Percentiles rank a stretch among this genome's conserved stretches.
phyloP scores from a whole-genome alignment of 2,329 filamentous ascomycete species.

The Plectosphaerella sp. region DNA sequence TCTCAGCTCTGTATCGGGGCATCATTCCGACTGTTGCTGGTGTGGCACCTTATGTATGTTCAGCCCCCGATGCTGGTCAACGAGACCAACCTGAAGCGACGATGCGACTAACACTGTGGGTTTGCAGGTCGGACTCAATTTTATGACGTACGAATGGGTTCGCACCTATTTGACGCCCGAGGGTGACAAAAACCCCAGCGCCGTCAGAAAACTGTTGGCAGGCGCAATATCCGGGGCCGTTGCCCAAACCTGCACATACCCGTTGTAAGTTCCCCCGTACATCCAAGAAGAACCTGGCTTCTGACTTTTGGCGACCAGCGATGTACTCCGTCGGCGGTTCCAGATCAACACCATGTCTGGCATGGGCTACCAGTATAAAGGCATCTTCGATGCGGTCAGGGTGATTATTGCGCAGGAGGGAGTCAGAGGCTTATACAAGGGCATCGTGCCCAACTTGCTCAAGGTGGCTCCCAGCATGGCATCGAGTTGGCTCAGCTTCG shows the following conservation, averaged over 20 bases:
- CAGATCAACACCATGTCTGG: slow-evolving; percentile 99
- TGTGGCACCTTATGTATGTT: slow-evolving; percentile 81
- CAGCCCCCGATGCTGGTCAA: background rate
- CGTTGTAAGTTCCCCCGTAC: slow-evolving; percentile 65
- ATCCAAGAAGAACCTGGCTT: slow-evolving; percentile 1
- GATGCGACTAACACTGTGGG: too few species aligned
- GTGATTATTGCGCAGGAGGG: slow-evolving; percentile 84
- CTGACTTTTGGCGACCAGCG: slow-evolving; percentile 45
- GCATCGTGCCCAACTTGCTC: slow-evolving; percentile 88
- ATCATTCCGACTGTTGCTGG: slow-evolving; percentile 92
- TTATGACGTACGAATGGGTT: slow-evolving; percentile 95
- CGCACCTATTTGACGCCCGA: slow-evolving; percentile 81
- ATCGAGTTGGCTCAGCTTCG: slow-evolving; percentile 96
- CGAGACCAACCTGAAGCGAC: too few species aligned
- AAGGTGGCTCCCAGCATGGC: slow-evolving; percentile 99
- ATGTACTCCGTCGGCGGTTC: slow-evolving; percentile 88
- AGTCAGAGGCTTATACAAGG: slow-evolving; percentile 84
- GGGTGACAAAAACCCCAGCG: slow-evolving; percentile 77
- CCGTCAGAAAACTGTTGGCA: slow-evolving; percentile 76
- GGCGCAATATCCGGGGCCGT: slow-evolving; percentile 94
- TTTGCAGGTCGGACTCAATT: slow-evolving; percentile 84
- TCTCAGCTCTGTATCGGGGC: slow-evolving; percentile 84
- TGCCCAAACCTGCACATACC: slow-evolving; percentile 96
- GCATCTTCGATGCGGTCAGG: slow-evolving; percentile 75
- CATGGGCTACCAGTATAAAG: slow-evolving; percentile 94